These are phyloP conservation scores for Cetradonia linearis DNA, from an alignment of 495 filamentous ascomycete species.

Conservation along the genomic window DNA sequence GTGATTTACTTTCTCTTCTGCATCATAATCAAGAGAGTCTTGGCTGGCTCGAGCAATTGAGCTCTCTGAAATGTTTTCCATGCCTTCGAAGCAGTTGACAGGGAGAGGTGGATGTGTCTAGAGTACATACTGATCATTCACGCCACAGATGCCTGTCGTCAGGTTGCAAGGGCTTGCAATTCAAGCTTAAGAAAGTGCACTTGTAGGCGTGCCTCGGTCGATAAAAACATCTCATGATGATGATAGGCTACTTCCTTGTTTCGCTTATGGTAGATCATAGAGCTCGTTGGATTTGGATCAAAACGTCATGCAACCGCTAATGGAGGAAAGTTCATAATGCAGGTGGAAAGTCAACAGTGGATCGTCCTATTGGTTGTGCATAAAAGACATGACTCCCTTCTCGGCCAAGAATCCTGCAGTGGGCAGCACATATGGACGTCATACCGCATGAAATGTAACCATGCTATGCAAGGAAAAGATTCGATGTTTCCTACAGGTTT, in stretches of 20 bases:
- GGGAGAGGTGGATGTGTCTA: neutral
- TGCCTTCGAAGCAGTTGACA: neutral
- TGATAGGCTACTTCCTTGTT: constrained; percentile 2
- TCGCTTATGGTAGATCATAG: neutral
- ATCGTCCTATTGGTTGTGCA: neutral
- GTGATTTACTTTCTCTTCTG: neutral
- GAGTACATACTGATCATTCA: neutral
- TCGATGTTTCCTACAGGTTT: too few relatives aligned
- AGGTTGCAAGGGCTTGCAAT: neutral
- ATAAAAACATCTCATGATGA: neutral
- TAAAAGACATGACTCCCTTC: neutral
- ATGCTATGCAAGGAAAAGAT: neutral
- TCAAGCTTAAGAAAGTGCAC: neutral
- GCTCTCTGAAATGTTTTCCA: neutral
- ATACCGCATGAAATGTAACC: neutral
- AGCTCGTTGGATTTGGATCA: too few relatives aligned
- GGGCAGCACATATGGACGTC: neutral
- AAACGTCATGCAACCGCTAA: too few relatives aligned
- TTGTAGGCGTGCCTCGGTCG: neutral
- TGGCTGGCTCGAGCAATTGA: neutral
- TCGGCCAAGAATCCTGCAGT: neutral
- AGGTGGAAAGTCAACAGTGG: neutral
- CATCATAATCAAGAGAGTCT: neutral
- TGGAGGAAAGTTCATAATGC: neutral
- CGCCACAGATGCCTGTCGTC: neutral